A percentile compares a stretch with the other conserved stretches of the same genome.
phyloP scores from a whole-genome alignment of 2,329 filamentous ascomycete species.

The Coleophoma cylindrospora region DNA sequence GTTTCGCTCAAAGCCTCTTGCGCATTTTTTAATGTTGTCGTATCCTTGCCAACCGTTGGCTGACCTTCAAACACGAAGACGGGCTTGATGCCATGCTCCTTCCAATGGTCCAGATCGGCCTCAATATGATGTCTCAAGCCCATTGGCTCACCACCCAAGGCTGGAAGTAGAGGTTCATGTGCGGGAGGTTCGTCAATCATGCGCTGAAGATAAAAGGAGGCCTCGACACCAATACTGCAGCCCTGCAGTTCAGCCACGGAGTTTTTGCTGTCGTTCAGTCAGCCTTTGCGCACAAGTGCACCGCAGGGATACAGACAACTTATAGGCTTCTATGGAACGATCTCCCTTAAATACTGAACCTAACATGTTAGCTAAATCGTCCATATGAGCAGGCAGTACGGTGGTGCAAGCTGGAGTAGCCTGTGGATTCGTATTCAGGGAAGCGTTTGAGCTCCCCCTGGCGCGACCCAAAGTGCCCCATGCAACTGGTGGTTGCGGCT shows the following conservation, averaged over 20 bases:
- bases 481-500: no score
- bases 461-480: no score
- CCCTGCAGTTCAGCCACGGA: slow-evolving; percentile 68
- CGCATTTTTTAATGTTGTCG: slow-evolving; percentile 59
- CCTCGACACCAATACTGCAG: slow-evolving; percentile 78
- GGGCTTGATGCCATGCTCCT: slow-evolving; percentile 64
- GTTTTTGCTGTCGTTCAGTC: slow-evolving; percentile 20
- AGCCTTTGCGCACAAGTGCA: no score
- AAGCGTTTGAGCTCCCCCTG: no score
- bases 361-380: no score
- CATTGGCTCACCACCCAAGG: slow-evolving; percentile 81
- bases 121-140: slow-evolving; percentile 73
- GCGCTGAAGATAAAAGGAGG: slow-evolving; percentile 79
- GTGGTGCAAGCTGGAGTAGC: no score
- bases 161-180: slow-evolving; percentile 83
- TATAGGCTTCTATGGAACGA: no score
- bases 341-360: no score
- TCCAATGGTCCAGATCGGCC: slow-evolving; percentile 69
- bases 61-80: slow-evolving; percentile 92
- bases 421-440: no score
- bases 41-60: slow-evolving; percentile 70
- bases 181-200: slow-evolving; percentile 66
- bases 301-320: no score
- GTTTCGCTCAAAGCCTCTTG: slow-evolving; percentile 65
- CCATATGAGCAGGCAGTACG: no score